Percentiles rank a stretch among this genome's conserved stretches.
Evolutionary conservation across 1,284 basidiomycete genomes (phyloP).

Genomic region (Moesziomyces antarcticus): DNA sequence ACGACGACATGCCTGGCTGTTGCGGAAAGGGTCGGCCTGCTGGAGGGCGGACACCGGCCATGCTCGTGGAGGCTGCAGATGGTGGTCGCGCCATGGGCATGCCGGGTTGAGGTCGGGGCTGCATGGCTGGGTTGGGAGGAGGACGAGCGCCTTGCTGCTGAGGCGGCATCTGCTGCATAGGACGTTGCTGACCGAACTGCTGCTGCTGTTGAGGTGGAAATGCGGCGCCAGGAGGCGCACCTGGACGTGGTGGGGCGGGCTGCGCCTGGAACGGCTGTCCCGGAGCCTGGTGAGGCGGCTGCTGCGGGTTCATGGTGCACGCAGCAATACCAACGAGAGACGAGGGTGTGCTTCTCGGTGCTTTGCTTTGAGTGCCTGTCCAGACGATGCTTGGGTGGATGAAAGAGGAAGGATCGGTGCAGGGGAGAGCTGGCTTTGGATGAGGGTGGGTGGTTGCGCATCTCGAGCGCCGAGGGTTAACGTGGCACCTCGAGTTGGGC

Average conservation of each 20-base stretch:
- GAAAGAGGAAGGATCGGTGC: background rate
- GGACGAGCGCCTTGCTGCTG: conserved; percentile 25
- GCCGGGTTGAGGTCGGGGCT: conserved; percentile 30
- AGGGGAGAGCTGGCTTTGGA: too few relatives aligned
- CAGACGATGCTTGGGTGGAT: background rate
- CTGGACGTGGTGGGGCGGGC: conserved; percentile 26
- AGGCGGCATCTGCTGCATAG: conserved; percentile 6
- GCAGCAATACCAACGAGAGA: background rate
- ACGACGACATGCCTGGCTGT: conserved; percentile 11
- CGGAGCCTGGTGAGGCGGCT: conserved; percentile 13
- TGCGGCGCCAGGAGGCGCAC: conserved; percentile 6
- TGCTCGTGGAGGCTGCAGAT: conserved; percentile 14
- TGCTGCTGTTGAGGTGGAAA: conserved; percentile 36
- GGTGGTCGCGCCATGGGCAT: conserved; percentile 25
- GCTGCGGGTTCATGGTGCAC: conserved; percentile 27
- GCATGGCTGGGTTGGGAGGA: conserved; percentile 21
- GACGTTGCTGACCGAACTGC: conserved; percentile 22
- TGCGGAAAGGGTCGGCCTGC: conserved; percentile 31
- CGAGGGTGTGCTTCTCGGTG: background rate
- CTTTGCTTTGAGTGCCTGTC: background rate
- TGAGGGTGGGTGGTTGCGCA: conserved; percentile 1
- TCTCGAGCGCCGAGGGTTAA: conserved; percentile 2
- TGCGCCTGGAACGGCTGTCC: conserved; percentile 21
- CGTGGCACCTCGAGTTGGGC: conserved; percentile 2
- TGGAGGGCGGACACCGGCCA: conserved; percentile 24